Conservation (phyloP, 2,329 filamentous ascomycete species). For the Aureobasidium melanogenum region DNA sequence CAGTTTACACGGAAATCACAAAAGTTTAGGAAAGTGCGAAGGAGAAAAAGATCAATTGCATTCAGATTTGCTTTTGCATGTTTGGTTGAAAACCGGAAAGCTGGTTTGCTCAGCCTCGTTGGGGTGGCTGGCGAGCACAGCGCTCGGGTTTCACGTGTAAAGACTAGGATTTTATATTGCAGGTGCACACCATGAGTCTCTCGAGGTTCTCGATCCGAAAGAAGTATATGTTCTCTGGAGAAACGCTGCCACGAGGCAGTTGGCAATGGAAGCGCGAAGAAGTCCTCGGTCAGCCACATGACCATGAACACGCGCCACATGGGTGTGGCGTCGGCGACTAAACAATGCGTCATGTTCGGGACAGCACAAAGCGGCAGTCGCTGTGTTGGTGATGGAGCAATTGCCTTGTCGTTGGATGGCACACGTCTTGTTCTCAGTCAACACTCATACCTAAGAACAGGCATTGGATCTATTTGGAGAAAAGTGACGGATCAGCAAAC, state of each 20-base stretch:
- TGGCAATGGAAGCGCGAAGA: neutral
- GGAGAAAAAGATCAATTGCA: neutral
- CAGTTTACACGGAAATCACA: neutral
- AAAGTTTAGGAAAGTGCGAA: neutral
- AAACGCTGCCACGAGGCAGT: neutral
- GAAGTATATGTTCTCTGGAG: neutral
- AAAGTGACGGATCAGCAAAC: slow-evolving; percentile 4
- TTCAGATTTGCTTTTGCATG: neutral
- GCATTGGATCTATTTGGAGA: neutral
- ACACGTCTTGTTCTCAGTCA: neutral
- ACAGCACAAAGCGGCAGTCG: neutral
- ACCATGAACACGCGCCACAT: neutral
- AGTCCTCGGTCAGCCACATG: neutral
- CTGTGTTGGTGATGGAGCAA: neutral
- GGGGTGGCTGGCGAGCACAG: neutral
- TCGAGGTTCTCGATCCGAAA: neutral
- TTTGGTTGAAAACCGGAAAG: neutral
- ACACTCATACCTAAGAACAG: neutral
- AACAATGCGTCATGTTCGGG: neutral
- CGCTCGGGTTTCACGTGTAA: neutral
- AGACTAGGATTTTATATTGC: neutral
- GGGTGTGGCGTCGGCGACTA: neutral
- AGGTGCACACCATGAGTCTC: neutral
- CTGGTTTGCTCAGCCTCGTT: neutral
- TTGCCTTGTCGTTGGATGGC: neutral